Evolutionary conservation across 129 eudicot species (phyloP).

Genomic region (Chrysanthemum seticuspe): DNA sequence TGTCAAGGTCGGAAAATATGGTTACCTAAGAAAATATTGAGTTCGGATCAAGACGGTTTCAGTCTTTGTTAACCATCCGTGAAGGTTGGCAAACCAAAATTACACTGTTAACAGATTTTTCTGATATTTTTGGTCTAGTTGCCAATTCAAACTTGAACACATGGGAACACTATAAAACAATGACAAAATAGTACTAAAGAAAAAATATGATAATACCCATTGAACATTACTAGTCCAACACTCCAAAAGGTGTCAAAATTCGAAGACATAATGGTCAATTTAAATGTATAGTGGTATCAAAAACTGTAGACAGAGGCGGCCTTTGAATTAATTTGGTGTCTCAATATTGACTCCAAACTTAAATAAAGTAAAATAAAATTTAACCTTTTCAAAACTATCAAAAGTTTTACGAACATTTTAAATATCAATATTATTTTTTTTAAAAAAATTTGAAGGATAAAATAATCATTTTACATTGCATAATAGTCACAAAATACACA

Average conservation of each 20-base stretch:
- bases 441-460: too few relatives aligned
- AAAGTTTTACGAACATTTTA: background rate
- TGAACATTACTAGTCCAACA: slow-evolving; percentile 1
- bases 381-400: background rate
- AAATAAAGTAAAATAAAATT: too few relatives aligned
- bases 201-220: background rate
- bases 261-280: background rate
- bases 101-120: too few relatives aligned
- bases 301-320: slow-evolving; percentile 24
- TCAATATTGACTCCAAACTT: background rate
- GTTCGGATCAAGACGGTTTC: too few relatives aligned
- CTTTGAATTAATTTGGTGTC: slow-evolving; percentile 24
- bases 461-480: too few relatives aligned
- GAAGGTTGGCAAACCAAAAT: too few relatives aligned
- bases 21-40: too few relatives aligned
- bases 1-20: too few relatives aligned
- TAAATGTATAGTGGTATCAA: background rate
- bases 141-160: too few relatives aligned
- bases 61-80: too few relatives aligned
- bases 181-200: background rate
- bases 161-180: background rate
- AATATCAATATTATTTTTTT: background rate
- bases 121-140: too few relatives aligned
- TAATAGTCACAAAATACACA: too few relatives aligned
- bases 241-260: background rate